Percentiles rank a stretch among this genome's conserved stretches.
These are phyloP conservation scores for Microdochium trichocladiopsis DNA, from an alignment of 2,329 filamentous ascomycete genomes.

Conservation along the genomic window DNA sequence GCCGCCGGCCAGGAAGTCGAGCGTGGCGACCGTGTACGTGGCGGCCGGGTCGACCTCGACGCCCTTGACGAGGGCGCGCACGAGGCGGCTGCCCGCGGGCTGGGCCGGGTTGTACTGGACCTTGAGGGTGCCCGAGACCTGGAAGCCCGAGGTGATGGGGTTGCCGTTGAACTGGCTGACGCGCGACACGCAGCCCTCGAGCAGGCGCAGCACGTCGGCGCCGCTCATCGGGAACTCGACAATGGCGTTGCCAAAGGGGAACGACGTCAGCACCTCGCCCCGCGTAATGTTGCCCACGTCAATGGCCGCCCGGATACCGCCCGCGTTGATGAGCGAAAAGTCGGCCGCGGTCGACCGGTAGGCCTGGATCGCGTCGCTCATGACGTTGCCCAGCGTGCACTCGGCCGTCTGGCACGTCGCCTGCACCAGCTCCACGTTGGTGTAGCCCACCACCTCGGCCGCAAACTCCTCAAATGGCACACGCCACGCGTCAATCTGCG, in stretches of 20 bases:
- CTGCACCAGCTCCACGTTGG: conserved; percentile 30
- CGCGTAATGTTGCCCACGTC: conserved; percentile 33
- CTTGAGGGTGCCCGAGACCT: conserved; percentile 30
- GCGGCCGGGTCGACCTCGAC: conserved; percentile 22
- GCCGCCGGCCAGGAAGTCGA: conserved; percentile 34
- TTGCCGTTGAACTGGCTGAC: conserved; percentile 27
- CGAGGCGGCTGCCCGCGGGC: conserved; percentile 24
- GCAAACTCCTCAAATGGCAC: conserved; percentile 33
- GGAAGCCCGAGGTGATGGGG: conserved; percentile 31
- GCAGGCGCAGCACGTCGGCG: conserved; percentile 28
- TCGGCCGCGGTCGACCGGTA: conserved; percentile 16
- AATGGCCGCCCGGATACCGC: conserved; percentile 35
- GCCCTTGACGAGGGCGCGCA: conserved; percentile 26
- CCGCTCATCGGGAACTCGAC: conserved; percentile 30
- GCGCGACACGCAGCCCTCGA: conserved; percentile 31
- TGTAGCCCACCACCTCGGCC: conserved; percentile 30
- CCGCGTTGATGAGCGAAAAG: conserved; percentile 36
- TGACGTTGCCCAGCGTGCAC: conserved; percentile 20
- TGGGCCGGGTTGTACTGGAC: conserved; percentile 31
- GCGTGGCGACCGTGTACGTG: conserved; percentile 32
- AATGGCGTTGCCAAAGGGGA: conserved; percentile 36
- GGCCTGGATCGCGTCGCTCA: conserved; percentile 21
- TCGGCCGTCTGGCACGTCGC: conserved; percentile 29
- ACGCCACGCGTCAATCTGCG: conserved; percentile 30
- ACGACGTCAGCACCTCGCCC: conserved; percentile 34